Evolutionary conservation across 805 yeast species (phyloP).

Genomic region (Scheffersomyces coipomensis): DNA sequence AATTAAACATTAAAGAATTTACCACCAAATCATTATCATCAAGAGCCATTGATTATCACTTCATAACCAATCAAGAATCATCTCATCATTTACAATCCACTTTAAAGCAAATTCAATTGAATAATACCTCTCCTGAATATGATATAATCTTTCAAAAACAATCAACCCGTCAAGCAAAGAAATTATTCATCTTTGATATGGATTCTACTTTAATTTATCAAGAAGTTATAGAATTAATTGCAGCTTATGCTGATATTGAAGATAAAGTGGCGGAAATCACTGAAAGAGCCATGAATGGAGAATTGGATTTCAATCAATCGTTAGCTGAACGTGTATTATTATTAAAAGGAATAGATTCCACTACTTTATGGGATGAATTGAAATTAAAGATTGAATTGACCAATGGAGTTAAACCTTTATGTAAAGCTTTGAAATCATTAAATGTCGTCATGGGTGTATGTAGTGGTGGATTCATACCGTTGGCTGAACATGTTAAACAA

Average conservation of each 20-base stretch:
- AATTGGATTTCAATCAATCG: constrained; percentile 85
- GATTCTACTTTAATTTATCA: constrained; percentile 95
- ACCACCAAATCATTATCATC: constrained; percentile 13
- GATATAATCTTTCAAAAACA: constrained; percentile 34
- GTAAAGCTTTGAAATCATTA: constrained; percentile 53
- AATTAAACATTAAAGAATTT: background rate
- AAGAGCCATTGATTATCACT: constrained; percentile 21
- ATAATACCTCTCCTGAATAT: constrained; percentile 9
- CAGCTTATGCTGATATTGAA: constrained; percentile 90
- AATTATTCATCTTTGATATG: constrained; percentile 91
- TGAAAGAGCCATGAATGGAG: constrained; percentile 95
- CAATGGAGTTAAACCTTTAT: constrained; percentile 79
- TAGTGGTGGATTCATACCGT: constrained; percentile 91
- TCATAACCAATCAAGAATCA: constrained; percentile 8
- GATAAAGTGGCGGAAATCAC: constrained; percentile 85
- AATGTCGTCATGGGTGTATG: constrained; percentile 82
- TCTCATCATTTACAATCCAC: constrained; percentile 5
- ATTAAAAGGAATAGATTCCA: constrained; percentile 77
- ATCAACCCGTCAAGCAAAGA: constrained; percentile 30
- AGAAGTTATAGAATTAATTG: constrained; percentile 95
- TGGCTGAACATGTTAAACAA: constrained; percentile 73
- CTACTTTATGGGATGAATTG: constrained; percentile 74
- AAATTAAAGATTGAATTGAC: constrained; percentile 70
- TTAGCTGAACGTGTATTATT: constrained; percentile 70
- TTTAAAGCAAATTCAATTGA: constrained; percentile 6